These are phyloP conservation scores for Zygoascus meyerae DNA, from an alignment of 1,139 yeast genomes.

Conservation along the genomic window DNA sequence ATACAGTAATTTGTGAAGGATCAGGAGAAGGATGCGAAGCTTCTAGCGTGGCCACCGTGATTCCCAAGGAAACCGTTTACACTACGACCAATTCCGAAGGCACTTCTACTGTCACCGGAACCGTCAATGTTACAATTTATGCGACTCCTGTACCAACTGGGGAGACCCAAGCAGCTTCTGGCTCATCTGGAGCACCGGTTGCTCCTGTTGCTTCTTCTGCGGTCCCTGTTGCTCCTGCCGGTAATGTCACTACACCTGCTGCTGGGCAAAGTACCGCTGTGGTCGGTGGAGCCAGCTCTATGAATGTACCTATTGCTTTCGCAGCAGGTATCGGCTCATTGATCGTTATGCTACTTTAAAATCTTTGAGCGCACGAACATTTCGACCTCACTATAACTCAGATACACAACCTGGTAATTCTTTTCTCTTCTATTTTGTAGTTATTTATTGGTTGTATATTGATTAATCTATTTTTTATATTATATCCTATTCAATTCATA, in stretches of 20 bases:
- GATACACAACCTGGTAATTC: neutral
- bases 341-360: neutral
- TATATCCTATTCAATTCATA: neutral
- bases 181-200: neutral
- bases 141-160: neutral
- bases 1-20: neutral
- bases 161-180: neutral
- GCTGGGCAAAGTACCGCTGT: neutral
- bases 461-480: neutral
- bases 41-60: neutral
- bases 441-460: neutral
- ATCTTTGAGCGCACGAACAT: neutral
- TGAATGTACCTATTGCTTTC: neutral
- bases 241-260: neutral
- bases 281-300: too few relatives aligned
- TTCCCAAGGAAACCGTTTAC: conserved; percentile 3
- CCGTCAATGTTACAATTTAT: neutral
- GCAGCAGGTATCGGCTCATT: neutral
- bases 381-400: neutral
- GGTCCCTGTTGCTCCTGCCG: neutral
- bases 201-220: conserved; percentile 4
- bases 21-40: neutral
- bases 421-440: neutral
- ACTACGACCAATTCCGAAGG: conserved; percentile 5
- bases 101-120: conserved; percentile 1